A percentile compares a stretch with the other conserved stretches of the same genome.
phyloP scores from a whole-genome alignment of 139 green algal species.

The Trebouxia sp. region DNA sequence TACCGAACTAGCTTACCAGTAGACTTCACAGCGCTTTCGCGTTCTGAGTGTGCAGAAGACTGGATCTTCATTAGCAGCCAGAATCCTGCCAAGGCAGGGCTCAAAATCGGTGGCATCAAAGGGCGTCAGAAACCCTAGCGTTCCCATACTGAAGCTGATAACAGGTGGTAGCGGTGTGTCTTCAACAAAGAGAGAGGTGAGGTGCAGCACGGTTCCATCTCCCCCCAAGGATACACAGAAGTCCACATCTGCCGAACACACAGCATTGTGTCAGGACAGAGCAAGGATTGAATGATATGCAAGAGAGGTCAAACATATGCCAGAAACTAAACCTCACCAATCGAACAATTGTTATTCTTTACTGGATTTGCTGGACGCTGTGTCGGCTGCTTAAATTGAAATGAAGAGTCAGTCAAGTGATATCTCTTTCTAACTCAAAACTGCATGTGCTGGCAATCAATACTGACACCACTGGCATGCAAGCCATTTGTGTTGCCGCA shows the following conservation, averaged over 20 bases:
- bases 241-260: conserved; percentile 66
- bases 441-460: no score
- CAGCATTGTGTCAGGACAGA: no score
- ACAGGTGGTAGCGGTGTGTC: conserved; percentile 82
- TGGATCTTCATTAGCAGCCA: conserved; percentile 56
- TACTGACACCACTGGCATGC: no score
- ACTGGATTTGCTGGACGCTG: background rate
- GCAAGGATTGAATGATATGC: no score
- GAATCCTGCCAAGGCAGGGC: conserved; percentile 56
- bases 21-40: conserved; percentile 77
- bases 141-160: conserved; percentile 90
- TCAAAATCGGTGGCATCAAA: conserved; percentile 73
- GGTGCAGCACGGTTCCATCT: conserved; percentile 83
- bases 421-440: no score
- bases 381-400: no score
- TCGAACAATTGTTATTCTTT: background rate
- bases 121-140: conserved; percentile 89
- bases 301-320: background rate
- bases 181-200: conserved; percentile 77
- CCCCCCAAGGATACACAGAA: conserved; percentile 77
- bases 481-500: no score
- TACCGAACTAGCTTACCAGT: conserved; percentile 33
- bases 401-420: no score
- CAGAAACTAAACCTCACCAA: background rate
- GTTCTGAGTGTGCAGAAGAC: conserved; percentile 89